Evolutionary conservation across 2,329 filamentous ascomycete genomes (phyloP).

Genomic region (Cladorrhinum sp.): DNA sequence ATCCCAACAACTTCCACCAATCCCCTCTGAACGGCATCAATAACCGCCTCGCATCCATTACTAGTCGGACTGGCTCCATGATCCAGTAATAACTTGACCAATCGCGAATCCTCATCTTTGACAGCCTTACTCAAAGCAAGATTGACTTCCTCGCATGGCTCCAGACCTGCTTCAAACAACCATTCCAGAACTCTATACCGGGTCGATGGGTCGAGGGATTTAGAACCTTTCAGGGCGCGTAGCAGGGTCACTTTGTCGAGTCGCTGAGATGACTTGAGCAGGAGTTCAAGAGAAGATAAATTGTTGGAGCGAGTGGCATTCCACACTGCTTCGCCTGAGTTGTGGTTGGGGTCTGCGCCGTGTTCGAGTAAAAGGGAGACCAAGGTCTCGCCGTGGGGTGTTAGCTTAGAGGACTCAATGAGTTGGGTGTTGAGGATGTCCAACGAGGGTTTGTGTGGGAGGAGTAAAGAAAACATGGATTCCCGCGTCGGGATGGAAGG

Average conservation of each 20-base stretch:
- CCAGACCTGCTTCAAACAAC: conserved; percentile 51
- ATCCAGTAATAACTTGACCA: conserved; percentile 47
- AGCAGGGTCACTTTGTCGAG: conserved; percentile 48
- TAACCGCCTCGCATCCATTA: conserved; percentile 51
- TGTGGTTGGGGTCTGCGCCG: conserved; percentile 55
- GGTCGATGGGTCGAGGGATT: conserved; percentile 48
- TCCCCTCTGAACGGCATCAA: conserved; percentile 45
- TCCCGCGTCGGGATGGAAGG: conserved; percentile 48
- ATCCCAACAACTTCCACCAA: conserved; percentile 40
- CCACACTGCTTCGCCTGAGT: conserved; percentile 53
- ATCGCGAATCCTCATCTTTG: conserved; percentile 48
- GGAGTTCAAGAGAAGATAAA: neutral
- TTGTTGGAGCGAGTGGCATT: conserved; percentile 46
- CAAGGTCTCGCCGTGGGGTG: conserved; percentile 46
- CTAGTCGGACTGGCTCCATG: conserved; percentile 48
- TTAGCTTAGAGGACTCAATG: conserved; percentile 50
- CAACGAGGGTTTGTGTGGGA: conserved; percentile 49
- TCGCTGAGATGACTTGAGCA: conserved; percentile 32
- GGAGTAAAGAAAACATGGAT: conserved; percentile 49
- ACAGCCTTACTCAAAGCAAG: conserved; percentile 50
- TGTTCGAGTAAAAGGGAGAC: conserved; percentile 49
- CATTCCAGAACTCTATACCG: conserved; percentile 48
- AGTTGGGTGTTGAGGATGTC: conserved; percentile 53
- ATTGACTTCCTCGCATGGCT: conserved; percentile 48
- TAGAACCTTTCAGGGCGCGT: conserved; percentile 52